Conservation (phyloP, 208 protist genomes). For the Leishmania amazonensis region DNA sequence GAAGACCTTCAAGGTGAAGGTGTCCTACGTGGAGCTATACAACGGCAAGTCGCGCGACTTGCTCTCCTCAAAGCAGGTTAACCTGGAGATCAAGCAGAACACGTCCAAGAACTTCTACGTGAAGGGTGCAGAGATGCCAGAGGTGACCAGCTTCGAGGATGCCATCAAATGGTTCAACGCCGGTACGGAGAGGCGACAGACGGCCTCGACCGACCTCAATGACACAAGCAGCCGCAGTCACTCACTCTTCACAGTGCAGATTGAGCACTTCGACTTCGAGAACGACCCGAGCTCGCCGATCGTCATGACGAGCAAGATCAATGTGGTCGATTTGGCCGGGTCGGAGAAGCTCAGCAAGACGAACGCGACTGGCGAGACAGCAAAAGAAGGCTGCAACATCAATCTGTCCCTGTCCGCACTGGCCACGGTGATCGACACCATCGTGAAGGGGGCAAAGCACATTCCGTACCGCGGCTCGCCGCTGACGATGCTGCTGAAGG, state of each 20-base stretch:
- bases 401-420: constrained; percentile 94
- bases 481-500: constrained; percentile 94
- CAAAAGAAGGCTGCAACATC: constrained; percentile 95
- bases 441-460: constrained; percentile 89
- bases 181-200: constrained; percentile 87
- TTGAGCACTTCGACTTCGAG: constrained; percentile 89
- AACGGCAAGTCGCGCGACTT: constrained; percentile 91
- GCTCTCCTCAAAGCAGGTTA: constrained; percentile 75
- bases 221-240: constrained; percentile 92
- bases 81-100: constrained; percentile 92
- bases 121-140: constrained; percentile 88
- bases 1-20: constrained; percentile 88
- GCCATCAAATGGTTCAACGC: constrained; percentile 87
- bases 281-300: constrained; percentile 83
- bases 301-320: constrained; percentile 91
- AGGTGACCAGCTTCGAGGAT: constrained; percentile 86
- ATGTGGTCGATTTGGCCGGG: constrained; percentile 95
- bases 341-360: constrained; percentile 94
- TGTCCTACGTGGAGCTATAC: constrained; percentile 92
- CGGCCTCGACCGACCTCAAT: constrained; percentile 92
- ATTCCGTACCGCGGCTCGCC: constrained; percentile 92
- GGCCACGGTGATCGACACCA: constrained; percentile 92
- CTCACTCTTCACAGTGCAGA: constrained; percentile 89
- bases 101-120: constrained; percentile 94
- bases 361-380: constrained; percentile 91